Evolutionary conservation across 768 basidiomycete genomes (phyloP), one percentile per base, ranked within the genome.

Genomic region (Lentinula sp.): DNA sequence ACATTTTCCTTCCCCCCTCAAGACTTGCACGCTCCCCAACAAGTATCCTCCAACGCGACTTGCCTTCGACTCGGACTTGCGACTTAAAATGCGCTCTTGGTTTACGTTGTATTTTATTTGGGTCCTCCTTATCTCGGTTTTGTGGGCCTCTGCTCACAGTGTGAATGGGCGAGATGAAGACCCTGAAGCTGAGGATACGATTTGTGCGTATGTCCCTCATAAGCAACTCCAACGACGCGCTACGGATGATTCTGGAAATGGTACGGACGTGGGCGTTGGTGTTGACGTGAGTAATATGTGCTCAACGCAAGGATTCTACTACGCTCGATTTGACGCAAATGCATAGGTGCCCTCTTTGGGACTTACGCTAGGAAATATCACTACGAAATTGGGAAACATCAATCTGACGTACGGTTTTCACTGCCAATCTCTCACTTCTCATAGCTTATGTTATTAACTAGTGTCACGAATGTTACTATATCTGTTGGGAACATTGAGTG

Each of bases 381-480:
- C 65, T 13, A 65, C 65, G 4, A 65, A 65, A 57, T 13, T 65
- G 28, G 65, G 65, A 21, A 65, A 65, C 34, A 65, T 65, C 43
- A 65, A 65, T 43, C 58, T 65, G 31, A 65, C 65, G 65, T 65
- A 58, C 54, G 57, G 3, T 48, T 52, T 46, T 46, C 7, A n/a
- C 23, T 37, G 9, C 4, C 18, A 46, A 13, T 23, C 16, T 23
- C 15, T 13, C 51, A 11, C 11, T 7, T 32, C 53, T 10, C 21
- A 23, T 34, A 31, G 11, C 21, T 39, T 1, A 42, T 35, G 21
- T 32, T 23, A 11, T 34, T 59, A 28, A 11, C 51, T 11, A 65
- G 65, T 6, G 65, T 65, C n/a, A 65, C 65, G 31, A 65, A 65
- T 45, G 65, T 65, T 5, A 65, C 65, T 23, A 65, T 65, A 16